Percentiles rank a stretch among this genome's conserved stretches.
These are phyloP conservation scores for Calocybe indica DNA, from an alignment of 768 basidiomycete genomes.

Conservation along the genomic window DNA sequence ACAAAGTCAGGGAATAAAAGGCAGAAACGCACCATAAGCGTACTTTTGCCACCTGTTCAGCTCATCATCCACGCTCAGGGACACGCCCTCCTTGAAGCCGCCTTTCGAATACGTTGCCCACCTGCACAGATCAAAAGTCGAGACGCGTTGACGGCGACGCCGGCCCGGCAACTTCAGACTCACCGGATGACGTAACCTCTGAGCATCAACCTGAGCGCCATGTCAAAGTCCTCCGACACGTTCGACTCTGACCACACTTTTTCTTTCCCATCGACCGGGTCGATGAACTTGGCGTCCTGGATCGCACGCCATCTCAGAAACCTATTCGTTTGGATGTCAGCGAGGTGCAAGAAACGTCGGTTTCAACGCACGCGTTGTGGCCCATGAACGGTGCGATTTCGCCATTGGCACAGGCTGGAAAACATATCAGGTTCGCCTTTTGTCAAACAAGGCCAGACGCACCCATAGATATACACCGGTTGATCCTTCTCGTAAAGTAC, in stretches of 20 bases:
- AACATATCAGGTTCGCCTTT: conserved; percentile 3
- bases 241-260: conserved; percentile 78
- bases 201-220: conserved; percentile 59
- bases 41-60: conserved; percentile 88
- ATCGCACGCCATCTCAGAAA: conserved; percentile 84
- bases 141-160: background rate
- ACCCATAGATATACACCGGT: conserved; percentile 70
- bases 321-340: conserved; percentile 9
- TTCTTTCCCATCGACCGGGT: conserved; percentile 54
- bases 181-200: conserved; percentile 65
- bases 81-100: conserved; percentile 88
- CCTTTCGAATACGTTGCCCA: conserved; percentile 86
- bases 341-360: background rate
- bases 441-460: conserved; percentile 17
- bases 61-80: conserved; percentile 83
- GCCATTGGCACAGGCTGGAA: conserved; percentile 68
- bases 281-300: conserved; percentile 76
- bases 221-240: conserved; percentile 81
- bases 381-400: conserved; percentile 82
- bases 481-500: conserved; percentile 78
- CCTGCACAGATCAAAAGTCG: conserved; percentile 22
- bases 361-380: conserved; percentile 54
- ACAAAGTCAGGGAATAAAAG: conserved; percentile 25
- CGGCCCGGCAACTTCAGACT: conserved; percentile 5
- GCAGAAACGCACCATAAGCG: conserved; percentile 52